Evolutionary conservation across 1,139 yeast species (phyloP).

Genomic region (Sugiyamaella neomexicana): DNA sequence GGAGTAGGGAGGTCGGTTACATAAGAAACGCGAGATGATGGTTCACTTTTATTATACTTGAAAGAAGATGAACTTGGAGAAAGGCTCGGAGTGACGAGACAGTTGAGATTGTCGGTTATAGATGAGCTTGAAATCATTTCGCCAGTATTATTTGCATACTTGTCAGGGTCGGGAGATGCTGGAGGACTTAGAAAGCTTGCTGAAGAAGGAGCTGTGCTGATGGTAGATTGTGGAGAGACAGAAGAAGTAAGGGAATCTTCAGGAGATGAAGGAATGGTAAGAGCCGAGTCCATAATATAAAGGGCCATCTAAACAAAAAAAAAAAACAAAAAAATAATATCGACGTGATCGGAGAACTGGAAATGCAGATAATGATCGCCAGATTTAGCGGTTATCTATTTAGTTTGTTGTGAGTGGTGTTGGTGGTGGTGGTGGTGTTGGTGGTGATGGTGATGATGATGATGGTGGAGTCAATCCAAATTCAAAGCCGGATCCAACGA

Average conservation of each 20-base stretch:
- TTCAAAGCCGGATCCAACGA: too few relatives aligned
- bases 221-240: background rate
- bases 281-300: background rate
- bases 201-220: constrained; percentile 1
- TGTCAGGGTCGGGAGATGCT: constrained; percentile 17
- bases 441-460: too few relatives aligned
- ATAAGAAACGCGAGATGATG: background rate
- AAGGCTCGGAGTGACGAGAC: constrained; percentile 4
- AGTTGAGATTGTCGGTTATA: background rate
- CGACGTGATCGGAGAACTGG: too few relatives aligned
- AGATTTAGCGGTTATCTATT: too few relatives aligned
- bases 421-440: too few relatives aligned
- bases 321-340: background rate
- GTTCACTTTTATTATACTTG: background rate
- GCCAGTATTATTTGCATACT: background rate
- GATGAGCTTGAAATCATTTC: constrained; percentile 3
- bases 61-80: constrained; percentile 7
- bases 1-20: constrained; percentile 4
- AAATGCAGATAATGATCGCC: too few relatives aligned
- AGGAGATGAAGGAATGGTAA: constrained; percentile 4
- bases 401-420: too few relatives aligned
- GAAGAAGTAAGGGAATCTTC: constrained; percentile 3
- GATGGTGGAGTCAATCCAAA: too few relatives aligned
- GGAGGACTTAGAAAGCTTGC: constrained; percentile 17
- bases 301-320: background rate